Evolutionary conservation across 352 stramenopile species (phyloP).

Genomic region (Globisporangium cylindrosporum): DNA sequence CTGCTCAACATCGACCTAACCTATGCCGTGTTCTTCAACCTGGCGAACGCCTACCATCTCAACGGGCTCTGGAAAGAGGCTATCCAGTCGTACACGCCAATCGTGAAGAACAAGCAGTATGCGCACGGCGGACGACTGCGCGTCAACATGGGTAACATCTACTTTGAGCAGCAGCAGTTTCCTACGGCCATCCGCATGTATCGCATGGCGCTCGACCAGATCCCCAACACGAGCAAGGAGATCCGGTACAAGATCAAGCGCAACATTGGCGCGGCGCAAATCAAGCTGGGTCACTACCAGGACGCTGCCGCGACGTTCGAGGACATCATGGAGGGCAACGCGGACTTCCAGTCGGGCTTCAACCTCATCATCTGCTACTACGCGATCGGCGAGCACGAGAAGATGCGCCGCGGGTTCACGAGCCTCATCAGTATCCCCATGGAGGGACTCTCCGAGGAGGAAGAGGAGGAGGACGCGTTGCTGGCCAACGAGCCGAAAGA

Average conservation of each 20-base stretch:
- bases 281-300: constrained; percentile 92
- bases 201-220: constrained; percentile 97
- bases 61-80: constrained; percentile 95
- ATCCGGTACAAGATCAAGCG: constrained; percentile 95
- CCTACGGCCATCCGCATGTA: constrained; percentile 96
- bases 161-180: constrained; percentile 94
- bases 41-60: constrained; percentile 92
- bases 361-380: constrained; percentile 98
- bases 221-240: constrained; percentile 92
- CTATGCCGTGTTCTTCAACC: constrained; percentile 94
- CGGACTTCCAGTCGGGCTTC: constrained; percentile 95
- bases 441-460: constrained; percentile 79
- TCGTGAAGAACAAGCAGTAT: constrained; percentile 97
- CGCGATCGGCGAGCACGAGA: constrained; percentile 93
- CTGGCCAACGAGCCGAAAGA: constrained; percentile 49
- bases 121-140: constrained; percentile 85
- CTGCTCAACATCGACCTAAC: constrained; percentile 94
- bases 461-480: constrained; percentile 78
- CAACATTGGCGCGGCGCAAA: constrained; percentile 95
- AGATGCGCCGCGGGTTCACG: constrained; percentile 91
- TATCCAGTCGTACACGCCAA: constrained; percentile 92
- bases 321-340: constrained; percentile 91
- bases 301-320: constrained; percentile 95
- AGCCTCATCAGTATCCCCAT: constrained; percentile 91
- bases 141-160: constrained; percentile 98